Percentiles rank a stretch among this genome's conserved stretches.
Conservation (phyloP, 2,329 filamentous ascomycete genomes). For the Aspergillus sp. region DNA sequence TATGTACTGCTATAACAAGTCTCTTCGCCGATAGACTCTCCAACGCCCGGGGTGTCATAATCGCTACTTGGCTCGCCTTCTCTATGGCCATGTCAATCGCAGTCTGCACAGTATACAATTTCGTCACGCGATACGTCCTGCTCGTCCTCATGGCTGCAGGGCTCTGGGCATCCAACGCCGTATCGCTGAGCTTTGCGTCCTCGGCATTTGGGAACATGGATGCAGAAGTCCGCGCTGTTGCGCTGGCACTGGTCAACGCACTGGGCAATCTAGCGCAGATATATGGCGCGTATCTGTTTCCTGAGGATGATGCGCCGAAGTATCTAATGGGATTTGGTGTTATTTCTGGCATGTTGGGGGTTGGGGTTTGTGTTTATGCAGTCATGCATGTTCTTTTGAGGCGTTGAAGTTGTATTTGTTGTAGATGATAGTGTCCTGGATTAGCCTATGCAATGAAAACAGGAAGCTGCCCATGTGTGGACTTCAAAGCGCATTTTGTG, state of each 20-base stretch:
- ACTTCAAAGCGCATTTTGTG: too few relatives aligned
- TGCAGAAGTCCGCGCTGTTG: neutral
- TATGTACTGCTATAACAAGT: neutral
- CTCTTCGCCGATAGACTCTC: neutral
- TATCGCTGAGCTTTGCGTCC: neutral
- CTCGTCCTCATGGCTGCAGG: slow-evolving; percentile 6
- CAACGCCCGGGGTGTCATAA: neutral
- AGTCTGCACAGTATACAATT: neutral
- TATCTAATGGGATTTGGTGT: neutral
- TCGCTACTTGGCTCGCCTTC: neutral
- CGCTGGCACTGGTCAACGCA: neutral
- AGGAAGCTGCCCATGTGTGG: too few relatives aligned
- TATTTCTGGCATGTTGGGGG: neutral
- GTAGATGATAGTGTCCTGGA: too few relatives aligned
- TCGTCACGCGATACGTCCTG: neutral
- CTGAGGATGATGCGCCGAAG: neutral
- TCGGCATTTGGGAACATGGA: neutral
- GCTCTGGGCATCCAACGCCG: neutral
- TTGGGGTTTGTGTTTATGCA: neutral
- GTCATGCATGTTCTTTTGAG: neutral
- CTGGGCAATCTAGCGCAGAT: neutral
- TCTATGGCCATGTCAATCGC: neutral
- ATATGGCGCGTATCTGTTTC: neutral
- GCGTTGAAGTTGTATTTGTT: neutral
- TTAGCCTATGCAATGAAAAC: too few relatives aligned